These are phyloP conservation scores for Arabis hirsuta DNA, from an alignment of 345 rosid genomes.

Conservation along the genomic window DNA sequence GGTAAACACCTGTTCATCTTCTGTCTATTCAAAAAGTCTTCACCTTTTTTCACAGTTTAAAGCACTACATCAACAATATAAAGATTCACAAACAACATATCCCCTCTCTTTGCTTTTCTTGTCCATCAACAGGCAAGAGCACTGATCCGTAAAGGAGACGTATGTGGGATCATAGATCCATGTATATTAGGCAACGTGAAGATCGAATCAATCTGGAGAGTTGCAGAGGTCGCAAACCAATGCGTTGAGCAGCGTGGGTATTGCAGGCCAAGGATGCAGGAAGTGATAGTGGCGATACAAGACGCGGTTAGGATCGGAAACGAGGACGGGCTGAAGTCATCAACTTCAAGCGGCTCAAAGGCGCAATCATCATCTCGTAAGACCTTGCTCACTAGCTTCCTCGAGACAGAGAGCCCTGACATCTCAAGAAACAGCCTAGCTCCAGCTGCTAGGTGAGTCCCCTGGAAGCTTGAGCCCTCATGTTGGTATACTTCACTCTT, in stretches of 20 bases:
- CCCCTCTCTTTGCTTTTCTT: constrained; percentile 11
- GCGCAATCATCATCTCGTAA: constrained; percentile 81
- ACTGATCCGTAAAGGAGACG: constrained; percentile 81
- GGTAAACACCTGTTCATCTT: constrained; percentile 51
- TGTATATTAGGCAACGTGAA: constrained; percentile 60
- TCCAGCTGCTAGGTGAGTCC: constrained; percentile 76
- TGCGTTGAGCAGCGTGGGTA: constrained; percentile 76
- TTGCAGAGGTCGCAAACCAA: constrained; percentile 85
- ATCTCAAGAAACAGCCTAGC: constrained; percentile 64
- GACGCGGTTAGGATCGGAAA: constrained; percentile 79
- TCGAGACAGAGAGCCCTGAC: constrained; percentile 87
- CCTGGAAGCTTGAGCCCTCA: constrained; percentile 24
- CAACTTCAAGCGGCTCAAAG: constrained; percentile 50
- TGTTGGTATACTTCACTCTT: neutral
- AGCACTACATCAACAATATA: neutral
- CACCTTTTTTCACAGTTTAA: constrained; percentile 21
- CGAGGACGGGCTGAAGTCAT: constrained; percentile 48
- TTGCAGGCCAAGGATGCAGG: constrained; percentile 88
- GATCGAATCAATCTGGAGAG: constrained; percentile 87
- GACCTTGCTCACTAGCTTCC: constrained; percentile 87
- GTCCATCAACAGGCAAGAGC: constrained; percentile 69
- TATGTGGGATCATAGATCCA: constrained; percentile 72
- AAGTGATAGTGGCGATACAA: constrained; percentile 76
- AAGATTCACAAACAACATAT: constrained; percentile 2
- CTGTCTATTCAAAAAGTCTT: constrained; percentile 11